Evolutionary conservation across 768 basidiomycete species (phyloP), one percentile per base, ranked within the genome.

Genomic region (Pisolithus tinctorius): DNA sequence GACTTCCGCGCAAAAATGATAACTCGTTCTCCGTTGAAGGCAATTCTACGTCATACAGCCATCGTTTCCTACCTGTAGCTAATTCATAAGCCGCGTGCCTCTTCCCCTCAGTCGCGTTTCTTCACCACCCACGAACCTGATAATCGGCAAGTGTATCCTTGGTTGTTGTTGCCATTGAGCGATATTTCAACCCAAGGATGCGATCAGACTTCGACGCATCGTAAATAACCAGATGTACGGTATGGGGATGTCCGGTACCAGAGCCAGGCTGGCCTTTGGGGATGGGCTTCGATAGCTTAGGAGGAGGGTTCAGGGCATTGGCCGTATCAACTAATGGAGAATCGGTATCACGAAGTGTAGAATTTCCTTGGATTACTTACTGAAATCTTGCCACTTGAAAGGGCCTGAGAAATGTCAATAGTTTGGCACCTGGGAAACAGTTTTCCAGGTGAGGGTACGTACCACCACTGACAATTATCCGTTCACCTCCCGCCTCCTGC

Each of bases 401-500:
- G 42, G 37, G 8, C 64, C 65, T 66, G 23, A 11, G 26, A 9
- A 45, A 20, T 10, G 17, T 3, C 3, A 34, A 4, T 40, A 2
- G 25, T 29, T 52, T 29, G 47, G 41, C 44, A 10, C 23, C 1
- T 16, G 11, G 38, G 14, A 26, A 29, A 11, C 14, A 14, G 11
- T 13, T 13, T 4, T 34, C 29, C 37, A 16, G n/a, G 29, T 6
- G 36, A 1, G 11, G 4, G 27, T 29, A 48, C 52, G 60, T 47
- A 55, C 72, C 70, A 2, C 63, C 66, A n/a, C 64, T 65, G 38
- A 79, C 55, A 58, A 86, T 73, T 58, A 86, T 75, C 31, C 86
- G 70, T 50, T 86, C 71, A 1, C 79, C 79, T 3, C 74, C 76
- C 0, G 82, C 83, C 2, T 69, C 73, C 26, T 74, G 69, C 46